Evolutionary conservation across 2,329 filamentous ascomycete species (phyloP).

Genomic region (Xylaria sp.): DNA sequence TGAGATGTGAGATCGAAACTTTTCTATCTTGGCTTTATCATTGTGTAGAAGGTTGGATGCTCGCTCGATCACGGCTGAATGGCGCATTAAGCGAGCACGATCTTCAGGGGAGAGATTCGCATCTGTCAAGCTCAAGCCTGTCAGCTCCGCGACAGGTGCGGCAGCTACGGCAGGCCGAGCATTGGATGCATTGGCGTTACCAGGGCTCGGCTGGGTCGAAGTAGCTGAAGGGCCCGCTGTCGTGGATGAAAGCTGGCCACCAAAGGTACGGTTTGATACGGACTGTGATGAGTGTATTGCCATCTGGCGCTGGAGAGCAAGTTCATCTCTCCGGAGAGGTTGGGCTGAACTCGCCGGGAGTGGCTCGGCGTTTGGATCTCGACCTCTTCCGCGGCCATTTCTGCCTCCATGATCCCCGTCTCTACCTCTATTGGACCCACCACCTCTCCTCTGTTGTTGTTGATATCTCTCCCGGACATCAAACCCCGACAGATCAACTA

Average conservation of each 20-base stretch:
- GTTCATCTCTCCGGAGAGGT: constrained; percentile 83
- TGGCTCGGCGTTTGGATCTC: constrained; percentile 87
- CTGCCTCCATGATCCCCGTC: constrained; percentile 60
- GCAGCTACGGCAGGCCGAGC: constrained; percentile 44
- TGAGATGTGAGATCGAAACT: constrained; percentile 84
- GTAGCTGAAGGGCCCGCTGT: constrained; percentile 60
- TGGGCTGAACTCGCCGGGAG: constrained; percentile 81
- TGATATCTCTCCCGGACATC: constrained; percentile 81
- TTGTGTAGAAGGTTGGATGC: constrained; percentile 84
- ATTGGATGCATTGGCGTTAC: constrained; percentile 35
- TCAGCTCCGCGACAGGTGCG: constrained; percentile 53
- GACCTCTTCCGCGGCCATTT: constrained; percentile 60
- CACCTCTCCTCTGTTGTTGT: constrained; percentile 65
- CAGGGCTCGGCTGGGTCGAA: constrained; percentile 44
- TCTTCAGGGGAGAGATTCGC: constrained; percentile 76
- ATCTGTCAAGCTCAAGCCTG: constrained; percentile 64
- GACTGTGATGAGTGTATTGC: constrained; percentile 91
- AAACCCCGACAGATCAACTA: constrained; percentile 89
- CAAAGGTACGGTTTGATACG: constrained; percentile 82
- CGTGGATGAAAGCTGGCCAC: constrained; percentile 78
- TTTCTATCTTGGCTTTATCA: constrained; percentile 76
- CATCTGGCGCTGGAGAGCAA: constrained; percentile 91
- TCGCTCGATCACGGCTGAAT: constrained; percentile 86
- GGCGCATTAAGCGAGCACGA: constrained; percentile 81
- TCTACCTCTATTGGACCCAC: constrained; percentile 52